Evolutionary conservation across 305 asterid genomes (phyloP), one percentile per base, ranked within the genome.

Genomic region (Salvia sclarea): DNA sequence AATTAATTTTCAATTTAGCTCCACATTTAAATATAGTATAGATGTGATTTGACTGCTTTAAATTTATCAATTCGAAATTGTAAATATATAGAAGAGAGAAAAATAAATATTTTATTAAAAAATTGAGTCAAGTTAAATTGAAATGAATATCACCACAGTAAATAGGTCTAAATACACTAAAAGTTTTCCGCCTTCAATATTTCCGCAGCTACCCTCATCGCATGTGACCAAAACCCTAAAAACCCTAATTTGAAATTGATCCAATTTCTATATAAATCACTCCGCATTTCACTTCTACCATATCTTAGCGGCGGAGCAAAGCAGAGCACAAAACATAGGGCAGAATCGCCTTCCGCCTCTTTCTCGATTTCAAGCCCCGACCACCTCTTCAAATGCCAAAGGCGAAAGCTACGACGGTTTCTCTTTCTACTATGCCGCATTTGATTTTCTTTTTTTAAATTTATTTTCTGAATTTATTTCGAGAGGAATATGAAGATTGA

Each of bases 401-500:
- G 14, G 14, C 61, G 1, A 8, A n/a, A 54, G 6, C 22, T 28
- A 2, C 21, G 5, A 4, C 4, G 0, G 10, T 52, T 28, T 54
- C 21, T 28, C 9, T 28, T 17, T 9, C 4, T 30, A 25, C 2
- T 13, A 47, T 7, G 8, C 10, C 9, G 22, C 4, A 17, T 49
- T 49, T 18, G 6, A 18, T 18, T 49, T 18, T 2, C 18, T 7
- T 49, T 2, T 20, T 3, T 18, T 47, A 0, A 5, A 2, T 1
- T 17, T 47, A 8, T 0, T 49, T 49, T 49, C 5, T n/a, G 10
- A 8, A 18, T 49, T 7, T 3, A 22, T 28, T n/a, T 54, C 5
- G 6, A n/a, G 63, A 66, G 80, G 81, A 72, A 76, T 28, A 45
- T 82, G 88, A 85, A 77, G 83, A 79, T 54, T 35, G 21, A n/a